A percentile compares a stretch with the other conserved stretches of the same genome.
phyloP scores from a whole-genome alignment of 441 rosid species.

The Geranium incanum region DNA sequence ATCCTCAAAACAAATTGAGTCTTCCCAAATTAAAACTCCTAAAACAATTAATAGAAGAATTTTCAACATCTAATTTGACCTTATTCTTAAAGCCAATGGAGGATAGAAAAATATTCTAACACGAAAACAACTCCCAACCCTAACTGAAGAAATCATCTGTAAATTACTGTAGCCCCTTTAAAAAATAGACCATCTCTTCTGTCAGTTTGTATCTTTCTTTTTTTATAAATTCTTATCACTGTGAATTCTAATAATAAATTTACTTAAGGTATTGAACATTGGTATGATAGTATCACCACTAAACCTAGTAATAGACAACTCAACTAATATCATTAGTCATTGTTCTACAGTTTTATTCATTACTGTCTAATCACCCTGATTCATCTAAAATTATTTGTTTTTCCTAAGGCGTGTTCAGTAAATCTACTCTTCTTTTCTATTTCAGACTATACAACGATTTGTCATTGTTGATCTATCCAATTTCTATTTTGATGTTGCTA shows the following conservation, averaged over 20 bases:
- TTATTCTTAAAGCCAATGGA: not conserved
- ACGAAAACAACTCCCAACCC: not conserved
- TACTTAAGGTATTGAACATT: not conserved
- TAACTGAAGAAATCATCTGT: not conserved
- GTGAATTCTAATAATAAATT: too few species aligned
- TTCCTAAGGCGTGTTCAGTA: not conserved
- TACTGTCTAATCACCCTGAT: not conserved
- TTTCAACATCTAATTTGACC: not conserved
- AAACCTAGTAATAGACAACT: not conserved
- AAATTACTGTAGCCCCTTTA: not conserved
- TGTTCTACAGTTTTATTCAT: not conserved
- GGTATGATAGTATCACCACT: not conserved
- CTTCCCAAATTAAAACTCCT: not conserved
- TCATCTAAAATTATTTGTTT: conserved; percentile 3
- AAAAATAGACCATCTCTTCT: not conserved
- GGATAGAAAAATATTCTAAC: not conserved
- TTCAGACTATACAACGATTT: conserved; percentile 83
- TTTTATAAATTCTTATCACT: not conserved
- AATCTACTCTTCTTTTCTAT: conserved; percentile 21
- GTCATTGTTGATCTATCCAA: conserved; percentile 86
- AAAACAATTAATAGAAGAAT: not conserved
- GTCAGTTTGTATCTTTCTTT: not conserved
- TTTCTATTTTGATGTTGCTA: conserved; percentile 93
- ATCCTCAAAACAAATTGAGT: not conserved
- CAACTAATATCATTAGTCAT: not conserved